Evolutionary conservation across 495 filamentous ascomycete genomes (phyloP), one percentile per base, ranked within the genome.

Genomic region (Penicillium robsamsonii): DNA sequence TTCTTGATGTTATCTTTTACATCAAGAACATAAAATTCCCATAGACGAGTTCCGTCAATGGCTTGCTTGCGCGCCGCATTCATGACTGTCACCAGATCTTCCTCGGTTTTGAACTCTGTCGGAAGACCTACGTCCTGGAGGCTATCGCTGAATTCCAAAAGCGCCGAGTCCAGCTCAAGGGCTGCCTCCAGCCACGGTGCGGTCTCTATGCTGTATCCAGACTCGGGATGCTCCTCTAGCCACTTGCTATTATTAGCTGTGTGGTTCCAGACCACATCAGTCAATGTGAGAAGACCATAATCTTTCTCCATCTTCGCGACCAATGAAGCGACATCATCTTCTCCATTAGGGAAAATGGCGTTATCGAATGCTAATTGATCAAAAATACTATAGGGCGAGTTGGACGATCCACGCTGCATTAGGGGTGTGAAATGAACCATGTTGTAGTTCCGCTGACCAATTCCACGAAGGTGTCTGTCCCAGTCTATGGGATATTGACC

Each of bases 401-500:
- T 96, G 13, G 93, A 97, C 13, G 76, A 80, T 25, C 95, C 95
- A 44, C 95, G 84, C 51, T 88, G 79, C 80, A 92, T 94, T 62
- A 97, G 76, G 8, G 95, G 95, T 5, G 95, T 96, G 67, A 97
- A 99, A 71, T 99, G 95, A 51, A 99, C 84, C 91, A 97, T 96
- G 71, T 99, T 99, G 75, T 99, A 99, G 7, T 91, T 91, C 35
- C 94, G 81, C 47, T 88, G 84, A 56, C 87, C 84, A 60, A 97
- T 94, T 40, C 94, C 94, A 57, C 82, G 77, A 50, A 97, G 79
- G 67, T 97, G 92, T 15, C 82, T 85, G 55, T 97, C 85, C 92
- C 92, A 99, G 57, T 92, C 87, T 2, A 78, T 75, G 1, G 94
- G 92, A 63, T 90, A 94, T 63, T 86, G 84, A 37, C 95, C 95